Evolutionary conservation across 345 rosid genomes (phyloP), one percentile per base, ranked within the genome.

Genomic region (Euclidium syriacum): DNA sequence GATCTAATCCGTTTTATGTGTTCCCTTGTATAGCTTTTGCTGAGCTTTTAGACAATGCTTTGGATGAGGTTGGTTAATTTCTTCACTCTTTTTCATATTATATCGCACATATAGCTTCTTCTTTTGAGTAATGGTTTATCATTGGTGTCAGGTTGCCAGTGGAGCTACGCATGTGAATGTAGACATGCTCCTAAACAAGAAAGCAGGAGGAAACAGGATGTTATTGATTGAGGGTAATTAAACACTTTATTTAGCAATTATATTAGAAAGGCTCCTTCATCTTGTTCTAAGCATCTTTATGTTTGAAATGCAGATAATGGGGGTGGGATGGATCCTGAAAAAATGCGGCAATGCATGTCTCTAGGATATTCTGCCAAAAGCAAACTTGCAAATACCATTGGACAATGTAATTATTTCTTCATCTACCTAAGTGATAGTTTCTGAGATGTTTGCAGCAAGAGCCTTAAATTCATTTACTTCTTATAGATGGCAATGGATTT

Each of bases 251-350:
- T 17, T 41, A 22, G 11, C 57, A 16, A n/a, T n/a, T 36, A 15
- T 52, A 27, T 59, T 17, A 33, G 17, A 12, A 53, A 50, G 8
- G 29, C 27, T 17, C 29, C 29, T 48, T 47, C 6, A n/a, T 36
- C 19, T 7, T 69, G 40, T 52, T 51, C 34, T 51, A 7, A 15
- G 41, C 12, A 8, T 34, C 20, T 6, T 49, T 38, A 6, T 33
- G 23, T 42, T 42, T 47, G 42, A 10, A 40, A 65, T 89, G 78
- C 68, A 92, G 98, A 92, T 76, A 75, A 89, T 39, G 98, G 98
- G 15, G 98, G 98, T 12, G 98, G 98, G 48, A 92, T 92, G 98
- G 80, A 82, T 80, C 90, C 97, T 27, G 92, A 87, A 30, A 85
- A 78, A 73, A 73, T 90, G 85, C 78, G 97, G 7, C 83, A 82